Evolutionary conservation across 129 eudicot species (phyloP).

Genomic region (Mikania micrantha): DNA sequence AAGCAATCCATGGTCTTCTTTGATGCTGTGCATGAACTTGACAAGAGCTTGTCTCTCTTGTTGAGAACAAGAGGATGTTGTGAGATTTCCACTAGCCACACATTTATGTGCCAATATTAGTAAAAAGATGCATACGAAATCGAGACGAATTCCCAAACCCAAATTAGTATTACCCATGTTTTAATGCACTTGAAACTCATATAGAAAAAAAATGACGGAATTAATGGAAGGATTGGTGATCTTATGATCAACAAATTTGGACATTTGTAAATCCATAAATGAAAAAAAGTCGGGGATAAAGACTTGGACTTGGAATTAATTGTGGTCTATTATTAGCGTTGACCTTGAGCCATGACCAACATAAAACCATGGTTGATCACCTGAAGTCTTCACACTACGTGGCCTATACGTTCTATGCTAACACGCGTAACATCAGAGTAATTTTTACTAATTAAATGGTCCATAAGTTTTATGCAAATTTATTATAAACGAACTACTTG

Average conservation of each 20-base stretch:
- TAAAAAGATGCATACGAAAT: not conserved
- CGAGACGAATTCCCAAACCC: not conserved
- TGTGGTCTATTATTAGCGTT: not conserved
- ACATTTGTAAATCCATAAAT: not conserved
- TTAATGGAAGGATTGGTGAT: not conserved
- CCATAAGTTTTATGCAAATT: not conserved
- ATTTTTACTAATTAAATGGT: not conserved
- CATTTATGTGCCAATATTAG: not conserved
- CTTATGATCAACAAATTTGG: not conserved
- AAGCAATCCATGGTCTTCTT: not conserved
- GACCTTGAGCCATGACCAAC: not conserved
- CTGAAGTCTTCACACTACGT: not conserved
- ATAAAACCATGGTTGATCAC: not conserved
- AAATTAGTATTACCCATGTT: not conserved
- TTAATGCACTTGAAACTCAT: not conserved
- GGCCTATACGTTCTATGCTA: too few relatives aligned
- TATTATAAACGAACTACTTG: not conserved
- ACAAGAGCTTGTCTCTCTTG: constrained; percentile 23
- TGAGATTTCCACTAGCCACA: not conserved
- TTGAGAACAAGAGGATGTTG: not conserved
- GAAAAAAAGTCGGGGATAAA: too few relatives aligned
- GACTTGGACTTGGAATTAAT: not conserved
- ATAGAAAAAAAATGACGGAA: not conserved
- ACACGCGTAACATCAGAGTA: not conserved
- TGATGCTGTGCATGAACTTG: not conserved